Evolutionary conservation across 495 filamentous ascomycete species (phyloP).

Genomic region (Podospora conica): DNA sequence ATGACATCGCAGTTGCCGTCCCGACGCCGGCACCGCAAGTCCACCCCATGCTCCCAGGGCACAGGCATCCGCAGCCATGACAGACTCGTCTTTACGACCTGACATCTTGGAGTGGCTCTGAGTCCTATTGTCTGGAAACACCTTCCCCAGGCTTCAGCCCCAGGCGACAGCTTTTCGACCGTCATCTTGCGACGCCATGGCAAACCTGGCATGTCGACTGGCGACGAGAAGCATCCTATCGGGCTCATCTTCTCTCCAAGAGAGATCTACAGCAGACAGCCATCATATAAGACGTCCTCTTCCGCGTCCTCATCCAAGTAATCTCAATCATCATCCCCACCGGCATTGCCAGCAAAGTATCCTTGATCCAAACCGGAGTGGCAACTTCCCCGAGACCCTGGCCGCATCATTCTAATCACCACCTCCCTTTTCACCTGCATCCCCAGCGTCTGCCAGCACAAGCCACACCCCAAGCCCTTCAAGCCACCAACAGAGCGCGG

Average conservation of each 20-base stretch:
- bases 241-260: background rate
- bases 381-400: background rate
- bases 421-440: background rate
- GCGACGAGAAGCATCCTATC: background rate
- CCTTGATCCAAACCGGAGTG: background rate
- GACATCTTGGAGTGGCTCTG: background rate
- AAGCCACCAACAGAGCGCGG: background rate
- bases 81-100: background rate
- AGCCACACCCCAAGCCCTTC: too few relatives aligned
- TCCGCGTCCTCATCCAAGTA: background rate
- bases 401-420: background rate
- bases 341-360: background rate
- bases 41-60: background rate
- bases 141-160: background rate
- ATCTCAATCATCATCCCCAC: background rate
- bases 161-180: background rate
- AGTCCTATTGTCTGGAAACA: background rate
- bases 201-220: background rate
- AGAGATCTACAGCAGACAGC: background rate
- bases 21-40: background rate
- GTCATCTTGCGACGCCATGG: background rate
- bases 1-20: background rate
- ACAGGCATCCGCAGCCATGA: background rate
- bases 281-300: background rate
- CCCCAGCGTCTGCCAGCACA: background rate